Evolutionary conservation across 148 eudicot genomes (phyloP), one percentile per base, ranked within the genome.

Genomic region (Dianthus caryophyllus): DNA sequence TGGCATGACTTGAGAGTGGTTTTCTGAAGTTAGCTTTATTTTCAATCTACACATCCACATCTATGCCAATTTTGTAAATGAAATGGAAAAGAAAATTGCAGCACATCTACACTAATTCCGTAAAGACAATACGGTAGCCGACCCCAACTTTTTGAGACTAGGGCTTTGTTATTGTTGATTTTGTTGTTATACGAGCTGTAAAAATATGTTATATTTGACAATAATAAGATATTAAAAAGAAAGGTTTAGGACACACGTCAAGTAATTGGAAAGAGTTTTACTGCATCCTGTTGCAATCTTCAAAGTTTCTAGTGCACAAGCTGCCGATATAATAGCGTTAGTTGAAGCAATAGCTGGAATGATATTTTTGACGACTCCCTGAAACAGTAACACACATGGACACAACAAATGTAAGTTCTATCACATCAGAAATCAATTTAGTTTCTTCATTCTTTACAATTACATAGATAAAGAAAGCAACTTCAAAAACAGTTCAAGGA

Each of bases 261-360:
- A 71, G 73, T 90, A 94, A 77, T 94, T 90, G 53, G 92, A 84
- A 68, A 94, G 75, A 39, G 92, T 82, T 81, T 88, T 90, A 85
- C 98, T 87, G 84, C 98, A 94, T 73, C 90, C 98, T 59, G 97
- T 77, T 65, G 79, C 88, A 61, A 94, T 83, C 80, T 94, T 94
- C 85, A 94, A 81, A 54, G 98, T 88, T 82, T 94, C 98, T 51
- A 90, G 79, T 22, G 98, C 75, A 50, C 98, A 94, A 18, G 97
- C 88, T 66, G 98, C 97, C 48, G 98, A 90, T 77, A 94, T 84
- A 52, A 94, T 86, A 58, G 97, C 98, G 80, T 94, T 94, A 59
- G 98, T 90, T 33, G 97, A 94, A 69, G 98, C 98, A 76, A 94
- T 94, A 69, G 98, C 97, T 54, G 98, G 98, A 69, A 94, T 94